Evolutionary conservation across 495 filamentous ascomycete species (phyloP).

Genomic region (Lasiosphaeria hispida): DNA sequence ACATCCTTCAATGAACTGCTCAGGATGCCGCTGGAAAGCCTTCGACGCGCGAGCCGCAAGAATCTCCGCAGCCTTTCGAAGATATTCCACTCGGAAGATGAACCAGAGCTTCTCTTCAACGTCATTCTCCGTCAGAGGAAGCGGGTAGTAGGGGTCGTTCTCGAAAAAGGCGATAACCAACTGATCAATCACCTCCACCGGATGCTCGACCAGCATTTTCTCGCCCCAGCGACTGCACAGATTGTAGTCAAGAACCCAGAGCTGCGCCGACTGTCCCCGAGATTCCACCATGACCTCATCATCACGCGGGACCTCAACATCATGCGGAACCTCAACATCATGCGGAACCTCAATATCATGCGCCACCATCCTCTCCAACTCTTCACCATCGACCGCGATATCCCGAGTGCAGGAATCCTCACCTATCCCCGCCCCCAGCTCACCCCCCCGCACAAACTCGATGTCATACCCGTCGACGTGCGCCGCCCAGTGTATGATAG

Average conservation of each 20-base stretch:
- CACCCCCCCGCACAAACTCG: constrained; percentile 19
- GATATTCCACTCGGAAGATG: constrained; percentile 6
- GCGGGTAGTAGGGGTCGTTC: constrained; percentile 20
- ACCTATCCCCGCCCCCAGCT: neutral
- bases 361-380: neutral
- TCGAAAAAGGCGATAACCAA: constrained; percentile 19
- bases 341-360: constrained; percentile 19
- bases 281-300: neutral
- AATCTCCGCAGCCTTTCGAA: constrained; percentile 1
- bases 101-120: constrained; percentile 9
- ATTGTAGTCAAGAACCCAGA: constrained; percentile 21
- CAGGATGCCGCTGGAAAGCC: neutral
- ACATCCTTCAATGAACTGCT: constrained; percentile 14
- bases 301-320: neutral
- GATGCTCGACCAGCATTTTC: neutral
- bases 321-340: constrained; percentile 3
- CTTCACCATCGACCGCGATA: neutral
- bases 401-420: neutral
- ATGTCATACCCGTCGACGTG: constrained; percentile 13
- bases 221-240: constrained; percentile 15
- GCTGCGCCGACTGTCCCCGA: neutral
- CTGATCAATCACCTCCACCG: constrained; percentile 5
- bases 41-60: neutral
- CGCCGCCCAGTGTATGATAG: constrained; percentile 15
- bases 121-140: constrained; percentile 8